A percentile compares a stretch with the other conserved stretches of the same genome.
Conservation (phyloP, 1,284 basidiomycete genomes). For the Cryptococcus sp. region DNA sequence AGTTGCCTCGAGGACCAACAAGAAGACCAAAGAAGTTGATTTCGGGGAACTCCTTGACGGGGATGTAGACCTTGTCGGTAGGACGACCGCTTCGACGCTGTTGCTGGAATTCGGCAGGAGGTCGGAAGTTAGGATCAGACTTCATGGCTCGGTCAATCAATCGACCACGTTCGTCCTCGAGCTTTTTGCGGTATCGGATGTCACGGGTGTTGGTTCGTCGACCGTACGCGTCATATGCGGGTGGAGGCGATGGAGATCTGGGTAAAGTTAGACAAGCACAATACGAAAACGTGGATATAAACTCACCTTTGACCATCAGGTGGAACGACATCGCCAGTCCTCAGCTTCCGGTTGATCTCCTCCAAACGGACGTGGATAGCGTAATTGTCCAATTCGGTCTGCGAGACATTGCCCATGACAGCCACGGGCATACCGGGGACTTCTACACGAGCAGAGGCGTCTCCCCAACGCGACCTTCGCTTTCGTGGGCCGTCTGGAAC, state of each 20-base stretch:
- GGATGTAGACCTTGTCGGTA: slow-evolving; percentile 97
- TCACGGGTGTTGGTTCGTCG: slow-evolving; percentile 97
- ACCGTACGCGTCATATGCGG: slow-evolving; percentile 95
- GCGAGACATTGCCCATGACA: slow-evolving; percentile 87
- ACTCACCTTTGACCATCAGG: slow-evolving; percentile 75
- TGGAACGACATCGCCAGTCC: slow-evolving; percentile 91
- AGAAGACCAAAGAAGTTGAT: slow-evolving; percentile 99
- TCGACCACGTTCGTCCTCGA: slow-evolving; percentile 92
- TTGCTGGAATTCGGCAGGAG: slow-evolving; percentile 81
- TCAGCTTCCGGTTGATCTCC: slow-evolving; percentile 93
- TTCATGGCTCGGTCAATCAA: slow-evolving; percentile 96
- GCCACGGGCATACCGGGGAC: slow-evolving; percentile 88
- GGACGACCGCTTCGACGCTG: slow-evolving; percentile 87
- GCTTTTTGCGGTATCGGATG: slow-evolving; percentile 94
- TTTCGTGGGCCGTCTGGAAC: slow-evolving; percentile 65
- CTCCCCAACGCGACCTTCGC: slow-evolving; percentile 93
- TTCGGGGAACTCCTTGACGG: slow-evolving; percentile 98
- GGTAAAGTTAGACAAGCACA: not conserved
- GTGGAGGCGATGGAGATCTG: slow-evolving; percentile 90
- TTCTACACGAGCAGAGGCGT: slow-evolving; percentile 72
- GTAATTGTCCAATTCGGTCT: slow-evolving; percentile 91
- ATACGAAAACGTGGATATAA: not conserved
- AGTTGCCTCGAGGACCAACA: slow-evolving; percentile 97
- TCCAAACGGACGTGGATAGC: slow-evolving; percentile 91
- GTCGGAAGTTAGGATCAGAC: slow-evolving; percentile 94